Evolutionary conservation across 2,329 filamentous ascomycete genomes (phyloP).

Genomic region (Colletotrichum aenigma): DNA sequence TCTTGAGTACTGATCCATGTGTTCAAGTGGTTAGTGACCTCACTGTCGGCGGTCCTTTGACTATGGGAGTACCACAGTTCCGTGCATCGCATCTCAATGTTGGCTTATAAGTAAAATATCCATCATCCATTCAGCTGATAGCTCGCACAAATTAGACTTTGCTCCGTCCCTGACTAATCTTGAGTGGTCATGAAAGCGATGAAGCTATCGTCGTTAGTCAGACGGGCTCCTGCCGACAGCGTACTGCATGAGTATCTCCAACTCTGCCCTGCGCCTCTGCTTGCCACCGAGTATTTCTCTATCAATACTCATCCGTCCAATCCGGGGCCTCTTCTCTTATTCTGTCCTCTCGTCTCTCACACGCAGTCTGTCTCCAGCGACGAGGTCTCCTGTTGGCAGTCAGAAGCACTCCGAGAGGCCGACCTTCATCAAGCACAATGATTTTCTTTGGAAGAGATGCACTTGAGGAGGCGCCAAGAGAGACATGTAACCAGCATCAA

Average conservation of each 20-base stretch:
- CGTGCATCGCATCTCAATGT: not conserved
- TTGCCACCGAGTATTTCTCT: not conserved
- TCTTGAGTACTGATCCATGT: not conserved
- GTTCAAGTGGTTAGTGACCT: not conserved
- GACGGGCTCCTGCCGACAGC: not conserved
- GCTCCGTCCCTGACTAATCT: not conserved
- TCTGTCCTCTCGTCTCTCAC: not conserved
- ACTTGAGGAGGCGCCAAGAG: not conserved
- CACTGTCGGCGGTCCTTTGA: not conserved
- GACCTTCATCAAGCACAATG: no score
- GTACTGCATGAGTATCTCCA: not conserved
- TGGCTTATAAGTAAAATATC: not conserved
- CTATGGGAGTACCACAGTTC: not conserved
- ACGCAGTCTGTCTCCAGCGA: not conserved
- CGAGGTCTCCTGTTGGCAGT: rapidly evolving
- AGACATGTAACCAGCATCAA: rapidly evolving
- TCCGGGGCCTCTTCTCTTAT: not conserved
- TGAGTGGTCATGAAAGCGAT: not conserved
- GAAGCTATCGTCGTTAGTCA: not conserved
- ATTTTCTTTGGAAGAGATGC: no score
- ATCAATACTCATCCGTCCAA: not conserved
- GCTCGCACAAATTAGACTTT: not conserved
- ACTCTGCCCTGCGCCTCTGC: not conserved
- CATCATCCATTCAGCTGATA: not conserved
- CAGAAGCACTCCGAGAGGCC: not conserved